phyloP scores from a whole-genome alignment of 2,329 filamentous ascomycete species.

The Apiospora arundinis region DNA sequence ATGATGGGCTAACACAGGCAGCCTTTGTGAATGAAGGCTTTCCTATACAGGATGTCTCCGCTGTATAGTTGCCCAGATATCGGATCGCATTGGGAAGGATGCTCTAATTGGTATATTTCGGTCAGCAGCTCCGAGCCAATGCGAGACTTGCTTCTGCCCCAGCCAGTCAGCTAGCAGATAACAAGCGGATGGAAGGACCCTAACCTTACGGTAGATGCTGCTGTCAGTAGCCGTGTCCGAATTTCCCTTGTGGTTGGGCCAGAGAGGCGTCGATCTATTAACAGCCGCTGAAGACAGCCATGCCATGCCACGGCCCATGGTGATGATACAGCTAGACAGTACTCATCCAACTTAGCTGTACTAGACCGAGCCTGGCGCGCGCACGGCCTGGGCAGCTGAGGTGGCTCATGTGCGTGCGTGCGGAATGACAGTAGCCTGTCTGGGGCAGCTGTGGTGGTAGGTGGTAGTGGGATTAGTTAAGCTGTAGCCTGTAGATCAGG shows the following conservation, averaged over 20 bases:
- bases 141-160: neutral
- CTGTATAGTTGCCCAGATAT: conserved; percentile 10
- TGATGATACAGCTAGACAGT: too few relatives aligned
- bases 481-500: conserved; percentile 1
- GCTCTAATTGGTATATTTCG: neutral
- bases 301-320: too few relatives aligned
- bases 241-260: neutral
- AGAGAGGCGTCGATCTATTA: conserved; percentile 8
- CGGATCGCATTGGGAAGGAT: neutral
- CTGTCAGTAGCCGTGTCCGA: neutral
- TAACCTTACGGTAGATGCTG: neutral
- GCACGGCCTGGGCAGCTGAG: conserved; percentile 4
- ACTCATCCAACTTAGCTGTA: neutral
- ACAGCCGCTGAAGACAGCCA: conserved; percentile 5
- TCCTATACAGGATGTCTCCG: conserved; percentile 8
- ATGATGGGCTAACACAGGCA: neutral
- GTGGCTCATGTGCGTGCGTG: neutral
- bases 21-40: neutral
- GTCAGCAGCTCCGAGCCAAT: neutral
- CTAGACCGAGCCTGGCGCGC: neutral
- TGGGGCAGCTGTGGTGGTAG: neutral
- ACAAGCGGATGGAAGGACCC: neutral
- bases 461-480: neutral
- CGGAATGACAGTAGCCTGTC: neutral
- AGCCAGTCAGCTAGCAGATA: neutral